phyloP scores from a whole-genome alignment of 768 basidiomycete species.

The Naematelia encephala region DNA sequence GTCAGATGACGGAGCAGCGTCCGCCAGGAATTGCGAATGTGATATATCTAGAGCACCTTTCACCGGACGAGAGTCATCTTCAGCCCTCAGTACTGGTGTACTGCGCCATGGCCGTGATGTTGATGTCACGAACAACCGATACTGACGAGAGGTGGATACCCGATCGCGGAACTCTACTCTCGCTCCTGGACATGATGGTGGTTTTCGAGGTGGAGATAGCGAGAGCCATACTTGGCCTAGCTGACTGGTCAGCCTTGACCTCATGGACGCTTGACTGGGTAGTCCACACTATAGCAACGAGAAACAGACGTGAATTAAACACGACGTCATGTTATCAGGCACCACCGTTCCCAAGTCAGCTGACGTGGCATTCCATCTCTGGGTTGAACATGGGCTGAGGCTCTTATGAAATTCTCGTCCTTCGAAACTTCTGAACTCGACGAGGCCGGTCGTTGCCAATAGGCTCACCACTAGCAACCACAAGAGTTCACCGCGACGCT shows the following conservation, averaged over 20 bases:
- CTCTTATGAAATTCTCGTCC: too few relatives aligned
- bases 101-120: background rate
- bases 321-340: too few relatives aligned
- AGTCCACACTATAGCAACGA: too few relatives aligned
- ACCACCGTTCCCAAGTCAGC: too few relatives aligned
- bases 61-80: background rate
- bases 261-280: too few relatives aligned
- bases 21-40: constrained; percentile 36
- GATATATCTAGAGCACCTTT: constrained; percentile 39
- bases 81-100: background rate
- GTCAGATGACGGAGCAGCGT: constrained; percentile 34
- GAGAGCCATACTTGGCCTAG: background rate
- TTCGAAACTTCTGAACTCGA: too few relatives aligned
- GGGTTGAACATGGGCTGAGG: too few relatives aligned
- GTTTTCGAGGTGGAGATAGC: background rate
- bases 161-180: background rate
- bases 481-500: too few relatives aligned
- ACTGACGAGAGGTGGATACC: background rate
- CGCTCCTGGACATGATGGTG: background rate
- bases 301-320: too few relatives aligned
- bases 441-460: too few relatives aligned
- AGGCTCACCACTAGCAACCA: too few relatives aligned
- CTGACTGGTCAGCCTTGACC: background rate
- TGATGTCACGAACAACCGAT: background rate
- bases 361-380: too few relatives aligned